Conservation (phyloP, 108 stramenopile species). For the Seminavis robusta region DNA sequence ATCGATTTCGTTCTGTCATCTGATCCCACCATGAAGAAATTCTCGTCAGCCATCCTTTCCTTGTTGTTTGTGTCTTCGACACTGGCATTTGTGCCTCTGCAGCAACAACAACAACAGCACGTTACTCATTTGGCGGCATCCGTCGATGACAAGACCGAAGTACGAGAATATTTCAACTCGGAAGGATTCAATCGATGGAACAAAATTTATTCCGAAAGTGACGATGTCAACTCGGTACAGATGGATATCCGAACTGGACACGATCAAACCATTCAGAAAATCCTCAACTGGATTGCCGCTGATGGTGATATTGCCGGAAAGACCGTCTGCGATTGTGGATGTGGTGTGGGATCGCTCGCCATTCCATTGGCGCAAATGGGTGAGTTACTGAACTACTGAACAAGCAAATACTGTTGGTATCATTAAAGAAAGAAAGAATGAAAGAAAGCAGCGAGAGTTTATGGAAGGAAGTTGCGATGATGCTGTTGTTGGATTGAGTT, state of each 20-base stretch:
- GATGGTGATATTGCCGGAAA: conserved; percentile 85
- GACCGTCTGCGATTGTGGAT: conserved; percentile 90
- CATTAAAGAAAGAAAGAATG: too few species aligned
- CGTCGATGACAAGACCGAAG: conserved; percentile 93
- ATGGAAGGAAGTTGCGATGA: too few species aligned
- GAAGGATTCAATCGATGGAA: conserved; percentile 99
- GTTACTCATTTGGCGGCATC: background rate
- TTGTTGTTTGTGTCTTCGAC: conserved; percentile 8
- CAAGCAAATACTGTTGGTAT: too few species aligned
- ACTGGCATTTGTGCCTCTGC: conserved; percentile 22
- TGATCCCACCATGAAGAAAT: conserved; percentile 11
- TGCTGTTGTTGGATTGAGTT: too few species aligned
- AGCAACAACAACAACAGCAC: too few species aligned
- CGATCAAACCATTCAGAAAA: conserved; percentile 95
- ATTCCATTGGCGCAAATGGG: conserved; percentile 93
- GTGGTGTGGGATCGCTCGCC: conserved; percentile 91
- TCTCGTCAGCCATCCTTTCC: conserved; percentile 2
- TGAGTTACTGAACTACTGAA: too few species aligned
- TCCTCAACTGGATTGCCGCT: conserved; percentile 85
- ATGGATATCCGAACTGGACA: conserved; percentile 94
- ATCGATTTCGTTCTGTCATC: too few species aligned
- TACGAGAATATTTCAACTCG: conserved; percentile 96
- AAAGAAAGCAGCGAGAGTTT: too few species aligned
- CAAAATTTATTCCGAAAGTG: conserved; percentile 91
- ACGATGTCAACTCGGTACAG: conserved; percentile 94